Conservation (phyloP, 257 asterid genomes). For the Gentiana straminea region DNA sequence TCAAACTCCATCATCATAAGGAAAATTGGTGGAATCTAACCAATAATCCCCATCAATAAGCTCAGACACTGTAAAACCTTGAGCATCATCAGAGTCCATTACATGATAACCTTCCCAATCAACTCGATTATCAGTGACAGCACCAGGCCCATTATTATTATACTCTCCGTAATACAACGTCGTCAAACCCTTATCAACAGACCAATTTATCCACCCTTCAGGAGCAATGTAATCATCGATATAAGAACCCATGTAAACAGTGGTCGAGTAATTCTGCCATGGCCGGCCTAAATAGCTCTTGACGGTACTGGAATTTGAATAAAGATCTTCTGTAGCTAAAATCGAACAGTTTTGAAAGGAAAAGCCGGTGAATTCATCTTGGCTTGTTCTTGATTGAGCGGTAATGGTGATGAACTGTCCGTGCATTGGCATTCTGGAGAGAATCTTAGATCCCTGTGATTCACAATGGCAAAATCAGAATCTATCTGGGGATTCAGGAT, state of each 20-base stretch:
- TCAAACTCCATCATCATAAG: constrained; percentile 66
- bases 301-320: constrained; percentile 22
- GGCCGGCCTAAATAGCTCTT: constrained; percentile 76
- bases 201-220: constrained; percentile 65
- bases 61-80: constrained; percentile 48
- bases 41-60: constrained; percentile 68
- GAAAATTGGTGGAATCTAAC: constrained; percentile 77
- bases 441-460: constrained; percentile 27
- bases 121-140: constrained; percentile 44
- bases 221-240: constrained; percentile 43
- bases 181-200: constrained; percentile 39
- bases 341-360: constrained; percentile 74
- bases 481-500: no score
- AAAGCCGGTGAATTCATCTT: constrained; percentile 54
- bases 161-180: constrained; percentile 82
- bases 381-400: constrained; percentile 51
- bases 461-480: no score
- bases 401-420: constrained; percentile 67
- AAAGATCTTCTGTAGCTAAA: constrained; percentile 45
- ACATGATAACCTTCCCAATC: constrained; percentile 55
- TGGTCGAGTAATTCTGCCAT: constrained; percentile 57
- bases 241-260: constrained; percentile 58
- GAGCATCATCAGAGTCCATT: constrained; percentile 59
- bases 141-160: constrained; percentile 58
- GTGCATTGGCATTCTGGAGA: constrained; percentile 55